Conservation (phyloP, 306 rosid species). For the Datisca glomerata region DNA sequence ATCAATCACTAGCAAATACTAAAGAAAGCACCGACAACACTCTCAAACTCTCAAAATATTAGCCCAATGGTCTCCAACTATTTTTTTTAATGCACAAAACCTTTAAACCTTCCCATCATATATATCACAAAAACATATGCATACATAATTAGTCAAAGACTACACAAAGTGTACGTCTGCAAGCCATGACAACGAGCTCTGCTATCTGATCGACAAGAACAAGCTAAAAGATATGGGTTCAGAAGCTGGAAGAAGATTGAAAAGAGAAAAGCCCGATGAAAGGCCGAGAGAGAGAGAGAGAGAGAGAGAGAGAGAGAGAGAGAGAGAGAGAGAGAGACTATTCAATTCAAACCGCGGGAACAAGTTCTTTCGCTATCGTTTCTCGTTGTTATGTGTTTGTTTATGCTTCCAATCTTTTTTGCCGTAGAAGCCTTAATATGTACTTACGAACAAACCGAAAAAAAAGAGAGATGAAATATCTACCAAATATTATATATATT, state of each 20-base stretch:
- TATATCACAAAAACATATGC: not conserved
- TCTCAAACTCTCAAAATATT: too few relatives aligned
- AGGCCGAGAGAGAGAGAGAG: slow-evolving; percentile 16
- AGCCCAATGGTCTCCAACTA: too few relatives aligned
- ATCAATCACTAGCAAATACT: not conserved
- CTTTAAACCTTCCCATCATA: slow-evolving; percentile 6
- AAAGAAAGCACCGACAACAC: not conserved
- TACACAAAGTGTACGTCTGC: too few relatives aligned
- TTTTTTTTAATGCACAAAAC: not conserved
- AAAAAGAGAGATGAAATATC: too few relatives aligned
- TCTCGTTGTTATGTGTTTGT: not conserved
- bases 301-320: slow-evolving; percentile 13
- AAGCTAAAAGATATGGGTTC: too few relatives aligned
- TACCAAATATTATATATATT: too few relatives aligned
- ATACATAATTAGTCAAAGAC: not conserved
- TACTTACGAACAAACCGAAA: too few relatives aligned
- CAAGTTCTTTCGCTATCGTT: not conserved
- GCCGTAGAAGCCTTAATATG: too few relatives aligned
- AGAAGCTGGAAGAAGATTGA: not conserved
- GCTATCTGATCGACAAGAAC: too few relatives aligned
- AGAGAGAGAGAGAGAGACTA: slow-evolving; percentile 25
- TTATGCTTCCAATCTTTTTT: too few relatives aligned
- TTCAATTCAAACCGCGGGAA: slow-evolving; percentile 11
- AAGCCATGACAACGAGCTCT: too few relatives aligned
- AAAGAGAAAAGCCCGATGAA: not conserved